Base-by-base conservation (phyloP, 345 rosid species). In the Limnanthes douglasii region DNA sequence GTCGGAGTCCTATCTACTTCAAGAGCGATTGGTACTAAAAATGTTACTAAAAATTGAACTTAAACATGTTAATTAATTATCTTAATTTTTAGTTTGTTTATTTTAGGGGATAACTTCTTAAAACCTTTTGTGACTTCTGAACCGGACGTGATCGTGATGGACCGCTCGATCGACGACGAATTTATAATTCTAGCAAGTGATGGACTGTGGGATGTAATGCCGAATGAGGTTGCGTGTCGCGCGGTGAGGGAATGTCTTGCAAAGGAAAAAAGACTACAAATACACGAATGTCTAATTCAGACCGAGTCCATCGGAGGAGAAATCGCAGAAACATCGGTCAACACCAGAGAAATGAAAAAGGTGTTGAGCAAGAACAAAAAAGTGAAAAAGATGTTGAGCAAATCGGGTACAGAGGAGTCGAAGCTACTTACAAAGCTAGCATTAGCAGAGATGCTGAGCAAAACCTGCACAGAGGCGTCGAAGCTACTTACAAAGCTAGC, bases 131-230 rank as follows among this genome's bases (percentile, higher is more conserved):
- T 90, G 46, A 84, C 63, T 24, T 64, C 82, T 6, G 78, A 69
- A 25, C 97, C 95, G 34, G 95, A 83, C 53, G 92, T 88, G 17
- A 74, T 66, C 0, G 40, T 77, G 2, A 61, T 60, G 15, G 81
- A 79, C 1, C 62, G 97, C 34, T 60, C 67, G 16, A 70, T 28
- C 1, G 92, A 64, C 7, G 97, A 88, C 29, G 94, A 88, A 24
- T 88, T 78, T 32, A 29, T 88, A 36, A 84, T 88, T 2, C 46
- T 84, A 18, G 97, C 84, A 4, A 79, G 79, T 12, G 97, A 79
- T 16, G 95, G 97, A 0, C 41, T 88, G 12, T 88, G 97, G 97
- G 95, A 88, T 38, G 97, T 79, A 16, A 94, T 88, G 21, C 60
- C 97, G 0, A 88, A 76, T 40, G 86, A 84, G 18, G 65, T 73